These are phyloP conservation scores for Gyromitra esculenta DNA, from an alignment of 2,329 filamentous ascomycete genomes.

Conservation along the genomic window DNA sequence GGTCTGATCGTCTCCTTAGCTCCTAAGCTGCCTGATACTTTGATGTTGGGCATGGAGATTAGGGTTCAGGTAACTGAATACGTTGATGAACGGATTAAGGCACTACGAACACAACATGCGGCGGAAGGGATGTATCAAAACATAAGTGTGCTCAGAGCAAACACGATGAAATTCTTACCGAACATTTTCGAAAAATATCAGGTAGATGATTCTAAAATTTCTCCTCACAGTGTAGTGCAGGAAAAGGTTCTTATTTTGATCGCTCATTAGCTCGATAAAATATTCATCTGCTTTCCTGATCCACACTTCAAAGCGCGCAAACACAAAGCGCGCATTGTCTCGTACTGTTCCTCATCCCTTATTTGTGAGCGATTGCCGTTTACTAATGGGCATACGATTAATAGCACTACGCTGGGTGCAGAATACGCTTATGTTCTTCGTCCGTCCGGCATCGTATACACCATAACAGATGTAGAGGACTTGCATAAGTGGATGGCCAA, in stretches of 20 bases:
- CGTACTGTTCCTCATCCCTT: constrained; percentile 59
- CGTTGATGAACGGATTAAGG: constrained; percentile 85
- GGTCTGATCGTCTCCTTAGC: constrained; percentile 87
- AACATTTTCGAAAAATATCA: constrained; percentile 90
- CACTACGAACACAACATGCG: constrained; percentile 74
- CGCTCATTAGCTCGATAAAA: constrained; percentile 71
- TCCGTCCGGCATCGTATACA: constrained; percentile 89
- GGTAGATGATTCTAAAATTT: constrained; percentile 36
- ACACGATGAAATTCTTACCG: constrained; percentile 99
- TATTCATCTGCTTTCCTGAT: constrained; percentile 98
- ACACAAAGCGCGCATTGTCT: constrained; percentile 96
- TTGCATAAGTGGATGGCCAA: constrained; percentile 92
- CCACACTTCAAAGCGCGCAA: constrained; percentile 98
- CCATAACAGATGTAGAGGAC: constrained; percentile 96
- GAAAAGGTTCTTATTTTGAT: constrained; percentile 1
- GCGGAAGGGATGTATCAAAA: constrained; percentile 75
- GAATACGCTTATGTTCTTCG: constrained; percentile 90
- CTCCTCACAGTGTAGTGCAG: not conserved
- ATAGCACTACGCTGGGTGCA: constrained; percentile 76
- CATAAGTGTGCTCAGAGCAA: constrained; percentile 85
- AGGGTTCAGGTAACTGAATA: constrained; percentile 89
- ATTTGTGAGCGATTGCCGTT: not conserved
- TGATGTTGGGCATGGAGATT: constrained; percentile 95
- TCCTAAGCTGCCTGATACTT: constrained; percentile 79
- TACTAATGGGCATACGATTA: constrained; percentile 26